A percentile compares a stretch with the other conserved stretches of the same genome.
Conservation (phyloP, 352 stramenopile genomes). For the Globisporangium lucens region DNA sequence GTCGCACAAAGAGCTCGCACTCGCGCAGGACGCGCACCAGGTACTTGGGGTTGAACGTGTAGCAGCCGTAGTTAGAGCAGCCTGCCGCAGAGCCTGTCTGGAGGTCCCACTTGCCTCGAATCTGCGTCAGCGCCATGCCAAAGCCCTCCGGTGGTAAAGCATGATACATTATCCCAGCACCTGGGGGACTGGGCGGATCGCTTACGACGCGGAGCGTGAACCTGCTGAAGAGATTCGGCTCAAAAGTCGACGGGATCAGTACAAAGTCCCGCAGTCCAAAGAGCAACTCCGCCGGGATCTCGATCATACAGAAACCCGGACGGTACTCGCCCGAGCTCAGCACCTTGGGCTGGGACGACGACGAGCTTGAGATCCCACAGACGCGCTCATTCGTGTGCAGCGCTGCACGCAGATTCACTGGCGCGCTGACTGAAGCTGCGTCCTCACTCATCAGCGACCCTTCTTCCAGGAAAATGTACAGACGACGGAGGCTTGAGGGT, state of each 20-base stretch:
- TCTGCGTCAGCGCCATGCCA: constrained; percentile 40
- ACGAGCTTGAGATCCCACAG: constrained; percentile 34
- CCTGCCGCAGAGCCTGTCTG: constrained; percentile 57
- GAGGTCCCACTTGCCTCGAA: constrained; percentile 50
- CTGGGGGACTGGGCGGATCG: constrained; percentile 38
- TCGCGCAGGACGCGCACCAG: constrained; percentile 55
- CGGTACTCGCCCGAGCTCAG: constrained; percentile 78
- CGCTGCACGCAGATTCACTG: constrained; percentile 67
- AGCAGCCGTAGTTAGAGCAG: constrained; percentile 78
- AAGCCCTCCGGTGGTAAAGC: constrained; percentile 52
- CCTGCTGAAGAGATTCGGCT: constrained; percentile 30
- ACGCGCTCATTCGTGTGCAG: constrained; percentile 47
- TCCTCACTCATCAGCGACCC: constrained; percentile 39
- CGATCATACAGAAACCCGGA: constrained; percentile 72
- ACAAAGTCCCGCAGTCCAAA: constrained; percentile 40
- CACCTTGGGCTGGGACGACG: constrained; percentile 24
- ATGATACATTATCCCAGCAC: constrained; percentile 20
- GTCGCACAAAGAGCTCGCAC: constrained; percentile 50
- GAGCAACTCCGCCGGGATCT: constrained; percentile 31
- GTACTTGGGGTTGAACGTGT: constrained; percentile 81
- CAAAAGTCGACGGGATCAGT: constrained; percentile 77
- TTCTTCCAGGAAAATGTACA: constrained; percentile 65
- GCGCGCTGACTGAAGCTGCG: constrained; percentile 23
- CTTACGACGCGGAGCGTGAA: constrained; percentile 64
- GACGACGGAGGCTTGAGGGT: constrained; percentile 19